These are phyloP conservation scores for Aspergillus texensis DNA, from an alignment of 2,329 filamentous ascomycete species.

Conservation along the genomic window DNA sequence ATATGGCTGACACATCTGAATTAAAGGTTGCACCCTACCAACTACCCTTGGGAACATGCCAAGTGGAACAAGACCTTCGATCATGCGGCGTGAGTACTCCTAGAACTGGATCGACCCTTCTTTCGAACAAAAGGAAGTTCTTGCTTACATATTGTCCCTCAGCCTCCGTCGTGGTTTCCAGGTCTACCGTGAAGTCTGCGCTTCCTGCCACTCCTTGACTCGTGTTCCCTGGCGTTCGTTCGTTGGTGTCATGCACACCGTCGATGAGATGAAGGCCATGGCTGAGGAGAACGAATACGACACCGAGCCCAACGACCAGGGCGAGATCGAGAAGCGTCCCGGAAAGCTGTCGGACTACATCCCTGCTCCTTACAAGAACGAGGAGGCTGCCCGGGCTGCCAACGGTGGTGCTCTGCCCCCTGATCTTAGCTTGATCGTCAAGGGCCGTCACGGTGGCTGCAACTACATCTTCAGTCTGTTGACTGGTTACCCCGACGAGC, in stretches of 20 bases:
- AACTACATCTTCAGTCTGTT: constrained; percentile 97
- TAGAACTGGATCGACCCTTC: constrained; percentile 8
- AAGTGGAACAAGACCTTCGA: constrained; percentile 96
- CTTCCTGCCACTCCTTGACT: constrained; percentile 93
- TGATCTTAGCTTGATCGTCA: constrained; percentile 96
- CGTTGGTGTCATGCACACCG: constrained; percentile 89
- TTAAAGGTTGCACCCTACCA: constrained; percentile 80
- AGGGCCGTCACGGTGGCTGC: constrained; percentile 96
- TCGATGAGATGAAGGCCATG: constrained; percentile 95
- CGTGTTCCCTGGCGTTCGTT: constrained; percentile 92
- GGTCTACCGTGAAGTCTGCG: constrained; percentile 98
- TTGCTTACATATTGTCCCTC: constrained; percentile 26
- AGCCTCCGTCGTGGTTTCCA: constrained; percentile 99
- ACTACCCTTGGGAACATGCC: constrained; percentile 94
- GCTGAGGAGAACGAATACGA: constrained; percentile 99
- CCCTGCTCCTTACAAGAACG: constrained; percentile 94
- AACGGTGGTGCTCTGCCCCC: constrained; percentile 98
- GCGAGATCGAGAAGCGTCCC: constrained; percentile 96
- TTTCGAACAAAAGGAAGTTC: constrained; percentile 15
- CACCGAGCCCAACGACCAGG: constrained; percentile 95
- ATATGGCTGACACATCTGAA: constrained; percentile 31
- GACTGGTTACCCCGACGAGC: constrained; percentile 96
- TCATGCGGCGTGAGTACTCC: constrained; percentile 79
- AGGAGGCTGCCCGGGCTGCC: constrained; percentile 94
- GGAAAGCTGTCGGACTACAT: constrained; percentile 99